Evolutionary conservation across 192 early-diverging fungal species (phyloP), one percentile per base, ranked within the genome.

Genomic region (Jimgerdemannia flammicorona): DNA sequence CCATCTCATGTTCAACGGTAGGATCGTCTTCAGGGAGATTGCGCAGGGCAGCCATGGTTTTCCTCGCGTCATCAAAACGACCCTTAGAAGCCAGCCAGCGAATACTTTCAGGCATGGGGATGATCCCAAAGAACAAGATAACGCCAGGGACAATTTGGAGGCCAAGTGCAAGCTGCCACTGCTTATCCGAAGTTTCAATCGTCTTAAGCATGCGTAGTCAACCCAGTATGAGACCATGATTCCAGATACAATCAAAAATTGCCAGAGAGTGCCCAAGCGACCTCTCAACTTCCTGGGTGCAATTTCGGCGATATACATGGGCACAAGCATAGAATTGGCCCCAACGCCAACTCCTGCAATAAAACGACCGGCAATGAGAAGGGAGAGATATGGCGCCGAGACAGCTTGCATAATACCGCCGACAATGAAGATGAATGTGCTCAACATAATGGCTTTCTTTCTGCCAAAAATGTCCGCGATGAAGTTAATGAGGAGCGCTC

Each of bases 351-450:
- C 49, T 18, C 94, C 94, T 44, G 86, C 88, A 65, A 95, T 77
- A 76, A 92, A 86, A n/a, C 94, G 89, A 44, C 92, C 93, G 66
- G 75, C 82, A 43, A 88, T 84, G 71, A 94, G 85, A 72, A 89
- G 80, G 43, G 70, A 81, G 67, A 86, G 73, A 73, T 84, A 82
- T n/a, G 67, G 69, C 9, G 88, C 76, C 9, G 67, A 20, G 29
- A 73, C 75, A 11, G 86, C 81, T 75, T 95, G 94, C 43, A 94
- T 77, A 54, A 85, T 79, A 42, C 81, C 90, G 40, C 94, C 94
- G 64, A 93, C 54, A 19, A 81, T 72, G 76, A 94, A 95, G 19
- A 91, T 77, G 19, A 83, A 43, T 42, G 80, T 81, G 59, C 79
- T 84, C 0, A 83, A 1, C 66, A 90, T 80, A 76, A 93, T 91